Evolutionary conservation across 2,329 filamentous ascomycete species (phyloP).

Genomic region (Fusarium sp.): DNA sequence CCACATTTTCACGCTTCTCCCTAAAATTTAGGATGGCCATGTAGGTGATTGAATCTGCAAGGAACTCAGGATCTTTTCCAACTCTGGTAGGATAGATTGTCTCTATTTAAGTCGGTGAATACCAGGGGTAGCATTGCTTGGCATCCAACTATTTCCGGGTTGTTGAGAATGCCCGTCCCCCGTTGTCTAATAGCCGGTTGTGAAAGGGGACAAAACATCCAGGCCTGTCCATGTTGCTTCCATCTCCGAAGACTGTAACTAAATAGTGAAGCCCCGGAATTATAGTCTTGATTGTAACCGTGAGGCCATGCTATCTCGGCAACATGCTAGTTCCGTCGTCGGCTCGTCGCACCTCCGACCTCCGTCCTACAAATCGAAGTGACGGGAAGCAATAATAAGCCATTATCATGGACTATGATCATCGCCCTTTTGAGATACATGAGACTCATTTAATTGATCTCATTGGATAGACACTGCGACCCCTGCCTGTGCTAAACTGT

Average conservation of each 20-base stretch:
- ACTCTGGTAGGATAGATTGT: neutral
- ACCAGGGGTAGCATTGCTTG: neutral
- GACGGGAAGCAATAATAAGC: neutral
- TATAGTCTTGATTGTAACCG: neutral
- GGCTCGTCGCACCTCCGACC: neutral
- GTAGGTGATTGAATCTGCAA: neutral
- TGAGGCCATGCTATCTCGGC: neutral
- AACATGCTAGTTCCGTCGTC: neutral
- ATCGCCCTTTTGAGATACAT: neutral
- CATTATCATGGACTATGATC: neutral
- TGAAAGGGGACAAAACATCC: neutral
- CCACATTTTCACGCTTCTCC: neutral
- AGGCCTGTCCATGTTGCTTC: neutral
- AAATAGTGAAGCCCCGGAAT: neutral
- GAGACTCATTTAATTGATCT: neutral
- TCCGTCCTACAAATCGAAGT: neutral
- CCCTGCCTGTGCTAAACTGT: neutral
- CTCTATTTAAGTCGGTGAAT: neutral
- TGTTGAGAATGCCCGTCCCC: neutral
- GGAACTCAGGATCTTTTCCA: neutral
- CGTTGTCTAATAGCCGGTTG: neutral
- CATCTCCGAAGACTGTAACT: neutral
- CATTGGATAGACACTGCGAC: neutral
- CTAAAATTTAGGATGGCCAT: neutral
- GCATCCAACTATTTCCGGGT: neutral